Evolutionary conservation across 1,284 basidiomycete species (phyloP).

Genomic region (Malassezia slooffiae): DNA sequence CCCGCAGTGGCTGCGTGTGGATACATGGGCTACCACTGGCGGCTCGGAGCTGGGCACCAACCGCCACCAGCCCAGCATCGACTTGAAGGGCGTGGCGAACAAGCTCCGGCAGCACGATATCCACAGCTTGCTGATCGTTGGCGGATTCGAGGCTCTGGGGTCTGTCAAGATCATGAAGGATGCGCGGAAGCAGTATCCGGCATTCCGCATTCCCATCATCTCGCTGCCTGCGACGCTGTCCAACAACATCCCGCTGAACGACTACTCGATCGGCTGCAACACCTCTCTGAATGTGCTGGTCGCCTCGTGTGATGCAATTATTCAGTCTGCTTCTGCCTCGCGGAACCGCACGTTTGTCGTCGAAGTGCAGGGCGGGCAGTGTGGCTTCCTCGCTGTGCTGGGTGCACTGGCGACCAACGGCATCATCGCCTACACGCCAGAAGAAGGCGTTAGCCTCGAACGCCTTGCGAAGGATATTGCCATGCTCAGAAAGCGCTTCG

Average conservation of each 20-base stretch:
- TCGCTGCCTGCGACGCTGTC: conserved; percentile 66
- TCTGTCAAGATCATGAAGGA: conserved; percentile 68
- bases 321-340: conserved; percentile 90
- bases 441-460: conserved; percentile 73
- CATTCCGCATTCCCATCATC: conserved; percentile 57
- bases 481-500: conserved; percentile 77
- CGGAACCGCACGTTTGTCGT: conserved; percentile 93
- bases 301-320: conserved; percentile 92
- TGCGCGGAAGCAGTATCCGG: conserved; percentile 68
- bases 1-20: conserved; percentile 91
- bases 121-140: conserved; percentile 75
- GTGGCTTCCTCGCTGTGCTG: conserved; percentile 87
- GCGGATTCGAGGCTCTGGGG: conserved; percentile 89
- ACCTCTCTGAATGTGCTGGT: conserved; percentile 95
- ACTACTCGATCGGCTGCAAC: conserved; percentile 87
- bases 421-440: conserved; percentile 84
- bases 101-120: conserved; percentile 79
- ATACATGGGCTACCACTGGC: conserved; percentile 87
- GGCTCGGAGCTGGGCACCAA: conserved; percentile 98
- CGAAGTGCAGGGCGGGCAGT: conserved; percentile 92
- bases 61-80: conserved; percentile 69
- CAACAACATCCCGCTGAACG: conserved; percentile 94
- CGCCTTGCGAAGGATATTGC: conserved; percentile 72
- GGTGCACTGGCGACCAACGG: conserved; percentile 91
- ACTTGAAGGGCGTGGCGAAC: conserved; percentile 68